Conservation (phyloP, 2,329 filamentous ascomycete species). For the Trichoderma pleuroti region DNA sequence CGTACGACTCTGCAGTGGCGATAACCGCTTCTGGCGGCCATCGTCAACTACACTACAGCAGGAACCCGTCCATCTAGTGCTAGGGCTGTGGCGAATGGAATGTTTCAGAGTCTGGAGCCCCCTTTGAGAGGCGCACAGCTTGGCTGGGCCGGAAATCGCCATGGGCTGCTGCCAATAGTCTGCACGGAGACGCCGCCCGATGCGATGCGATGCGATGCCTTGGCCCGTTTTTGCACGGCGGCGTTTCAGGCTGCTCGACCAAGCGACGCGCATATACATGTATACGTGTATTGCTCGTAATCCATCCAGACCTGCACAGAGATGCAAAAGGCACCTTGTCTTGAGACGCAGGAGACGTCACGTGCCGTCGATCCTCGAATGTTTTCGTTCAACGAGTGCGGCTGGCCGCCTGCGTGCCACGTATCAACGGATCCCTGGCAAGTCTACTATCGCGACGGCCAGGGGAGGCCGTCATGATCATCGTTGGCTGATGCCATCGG, state of each 20-base stretch:
- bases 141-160: not conserved
- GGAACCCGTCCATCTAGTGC: slow-evolving; percentile 5
- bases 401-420: slow-evolving; percentile 5
- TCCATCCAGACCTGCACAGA: too few relatives aligned
- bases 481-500: slow-evolving; percentile 1
- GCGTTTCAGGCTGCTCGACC: not conserved
- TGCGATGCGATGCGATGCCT: not conserved
- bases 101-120: not conserved
- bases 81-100: not conserved
- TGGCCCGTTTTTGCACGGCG: not conserved
- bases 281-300: not conserved
- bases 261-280: not conserved
- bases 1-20: not conserved
- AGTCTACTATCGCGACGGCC: not conserved
- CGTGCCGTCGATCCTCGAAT: slow-evolving; percentile 22
- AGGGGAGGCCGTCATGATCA: not conserved
- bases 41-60: slow-evolving; percentile 14
- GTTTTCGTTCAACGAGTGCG: not conserved
- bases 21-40: not conserved
- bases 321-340: too few relatives aligned
- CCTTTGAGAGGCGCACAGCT: not conserved
- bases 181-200: not conserved
- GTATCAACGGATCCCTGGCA: not conserved
- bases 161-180: not conserved
- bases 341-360: slow-evolving; percentile 21